Percentiles rank a stretch among this genome's conserved stretches.
phyloP scores from a whole-genome alignment of 257 asterid species.

The Lycium ferocissimum region DNA sequence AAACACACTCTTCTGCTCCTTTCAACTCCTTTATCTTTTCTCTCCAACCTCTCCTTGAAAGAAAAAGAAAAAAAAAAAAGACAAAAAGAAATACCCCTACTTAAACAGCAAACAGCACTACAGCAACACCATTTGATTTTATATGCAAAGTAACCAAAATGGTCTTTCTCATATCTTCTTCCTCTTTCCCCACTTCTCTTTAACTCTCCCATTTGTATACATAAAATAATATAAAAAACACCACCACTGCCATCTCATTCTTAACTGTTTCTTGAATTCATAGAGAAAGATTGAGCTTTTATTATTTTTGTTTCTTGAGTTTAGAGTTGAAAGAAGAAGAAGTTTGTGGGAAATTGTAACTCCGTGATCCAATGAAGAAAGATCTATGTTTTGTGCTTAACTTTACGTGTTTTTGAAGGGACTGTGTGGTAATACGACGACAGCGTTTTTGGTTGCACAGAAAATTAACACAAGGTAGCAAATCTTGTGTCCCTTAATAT shows the following conservation, averaged over 20 bases:
- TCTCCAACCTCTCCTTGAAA: not conserved
- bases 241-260: not conserved
- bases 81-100: not conserved
- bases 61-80: not conserved
- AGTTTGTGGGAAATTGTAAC: not conserved
- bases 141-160: constrained; percentile 32
- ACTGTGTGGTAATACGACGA: constrained; percentile 41
- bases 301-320: not conserved
- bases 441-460: constrained; percentile 35
- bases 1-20: not conserved
- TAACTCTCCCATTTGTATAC: constrained; percentile 4
- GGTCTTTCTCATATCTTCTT: constrained; percentile 25
- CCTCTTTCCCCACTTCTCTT: constrained; percentile 20
- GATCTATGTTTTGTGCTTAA: constrained; percentile 79
- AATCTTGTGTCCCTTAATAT: constrained; percentile 41
- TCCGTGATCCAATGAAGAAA: constrained; percentile 54
- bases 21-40: constrained; percentile 16
- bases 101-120: constrained; percentile 31
- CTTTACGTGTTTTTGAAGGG: constrained; percentile 69
- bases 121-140: constrained; percentile 3
- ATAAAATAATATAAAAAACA: constrained; percentile 9
- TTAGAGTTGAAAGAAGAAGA: not conserved
- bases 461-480: constrained; percentile 30
- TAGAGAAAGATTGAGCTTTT: not conserved
- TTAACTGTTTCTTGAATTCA: constrained; percentile 13